phyloP scores from a whole-genome alignment of 2,329 filamentous ascomycete genomes.

The Fusarium fracticaudum region DNA sequence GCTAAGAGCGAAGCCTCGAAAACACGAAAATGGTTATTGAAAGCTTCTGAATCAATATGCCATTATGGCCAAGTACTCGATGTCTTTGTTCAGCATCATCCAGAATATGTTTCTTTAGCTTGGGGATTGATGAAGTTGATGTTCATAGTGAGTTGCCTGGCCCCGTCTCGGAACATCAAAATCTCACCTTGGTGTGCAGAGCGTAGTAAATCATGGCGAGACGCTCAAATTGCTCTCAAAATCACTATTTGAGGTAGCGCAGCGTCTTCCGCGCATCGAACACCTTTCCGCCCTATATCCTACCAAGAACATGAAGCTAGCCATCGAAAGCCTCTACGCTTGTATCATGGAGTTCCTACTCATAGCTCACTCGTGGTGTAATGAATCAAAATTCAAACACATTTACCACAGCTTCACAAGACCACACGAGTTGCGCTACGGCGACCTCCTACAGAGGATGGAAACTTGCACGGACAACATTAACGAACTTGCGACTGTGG shows the following conservation, averaged over 20 bases:
- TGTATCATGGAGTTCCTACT: constrained; percentile 9
- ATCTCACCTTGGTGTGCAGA: too few species aligned
- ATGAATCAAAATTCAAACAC: constrained; percentile 7
- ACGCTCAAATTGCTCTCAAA: not conserved
- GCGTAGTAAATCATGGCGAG: not conserved
- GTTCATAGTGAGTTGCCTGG: too few species aligned
- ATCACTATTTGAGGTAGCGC: not conserved
- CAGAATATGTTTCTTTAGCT: constrained; percentile 5
- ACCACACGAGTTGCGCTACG: not conserved
- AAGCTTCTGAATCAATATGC: not conserved
- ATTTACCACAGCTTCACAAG: constrained; percentile 11
- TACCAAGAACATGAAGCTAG: not conserved
- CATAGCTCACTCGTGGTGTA: constrained; percentile 1
- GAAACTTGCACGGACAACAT: not conserved
- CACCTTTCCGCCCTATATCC: not conserved
- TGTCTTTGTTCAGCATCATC: constrained; percentile 19
- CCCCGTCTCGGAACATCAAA: too few species aligned
- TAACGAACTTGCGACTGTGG: not conserved
- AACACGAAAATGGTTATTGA: not conserved
- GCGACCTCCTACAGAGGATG: not conserved
- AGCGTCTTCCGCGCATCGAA: not conserved
- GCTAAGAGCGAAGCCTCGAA: not conserved
- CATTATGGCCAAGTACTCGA: constrained; percentile 11
- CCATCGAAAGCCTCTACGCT: not conserved
- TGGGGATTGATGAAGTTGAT: constrained; percentile 22